Evolutionary conservation across 768 basidiomycete genomes (phyloP).

Genomic region (Tulasnella calospora): DNA sequence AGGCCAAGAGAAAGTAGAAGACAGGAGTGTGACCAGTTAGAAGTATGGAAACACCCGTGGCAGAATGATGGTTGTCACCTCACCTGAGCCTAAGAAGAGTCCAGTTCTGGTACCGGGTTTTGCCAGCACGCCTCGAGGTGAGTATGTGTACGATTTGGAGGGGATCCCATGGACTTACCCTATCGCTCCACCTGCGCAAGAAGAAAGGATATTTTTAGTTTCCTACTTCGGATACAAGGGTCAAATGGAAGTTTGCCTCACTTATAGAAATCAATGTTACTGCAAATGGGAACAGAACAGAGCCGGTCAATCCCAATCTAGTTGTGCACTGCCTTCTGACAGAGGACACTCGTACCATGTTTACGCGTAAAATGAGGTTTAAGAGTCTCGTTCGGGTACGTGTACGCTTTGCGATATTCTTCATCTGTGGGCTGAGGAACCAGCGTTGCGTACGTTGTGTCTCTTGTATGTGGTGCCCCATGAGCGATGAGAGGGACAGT

Average conservation of each 20-base stretch:
- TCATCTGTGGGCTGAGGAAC: not conserved
- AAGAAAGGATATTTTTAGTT: not conserved
- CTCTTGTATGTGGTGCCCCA: not conserved
- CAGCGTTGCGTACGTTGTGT: not conserved
- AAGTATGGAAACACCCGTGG: not conserved
- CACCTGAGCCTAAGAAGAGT: constrained; percentile 7
- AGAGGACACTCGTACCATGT: not conserved
- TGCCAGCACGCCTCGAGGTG: not conserved
- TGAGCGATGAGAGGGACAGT: not conserved
- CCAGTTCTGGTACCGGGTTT: not conserved
- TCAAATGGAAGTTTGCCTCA: not conserved
- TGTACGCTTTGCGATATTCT: not conserved
- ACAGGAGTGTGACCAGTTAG: not conserved
- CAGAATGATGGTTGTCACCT: not conserved
- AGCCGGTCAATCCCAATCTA: not conserved
- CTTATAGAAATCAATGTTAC: not conserved
- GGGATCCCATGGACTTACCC: not conserved
- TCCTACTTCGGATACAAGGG: not conserved
- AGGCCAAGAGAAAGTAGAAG: not conserved
- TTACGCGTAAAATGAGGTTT: not conserved
- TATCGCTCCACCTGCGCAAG: not conserved
- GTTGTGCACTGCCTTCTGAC: not conserved
- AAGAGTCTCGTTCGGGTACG: not conserved
- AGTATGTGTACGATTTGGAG: not conserved
- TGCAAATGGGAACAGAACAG: not conserved